Conservation (phyloP, 2,329 filamentous ascomycete genomes). For the Thelonectria blattea region DNA sequence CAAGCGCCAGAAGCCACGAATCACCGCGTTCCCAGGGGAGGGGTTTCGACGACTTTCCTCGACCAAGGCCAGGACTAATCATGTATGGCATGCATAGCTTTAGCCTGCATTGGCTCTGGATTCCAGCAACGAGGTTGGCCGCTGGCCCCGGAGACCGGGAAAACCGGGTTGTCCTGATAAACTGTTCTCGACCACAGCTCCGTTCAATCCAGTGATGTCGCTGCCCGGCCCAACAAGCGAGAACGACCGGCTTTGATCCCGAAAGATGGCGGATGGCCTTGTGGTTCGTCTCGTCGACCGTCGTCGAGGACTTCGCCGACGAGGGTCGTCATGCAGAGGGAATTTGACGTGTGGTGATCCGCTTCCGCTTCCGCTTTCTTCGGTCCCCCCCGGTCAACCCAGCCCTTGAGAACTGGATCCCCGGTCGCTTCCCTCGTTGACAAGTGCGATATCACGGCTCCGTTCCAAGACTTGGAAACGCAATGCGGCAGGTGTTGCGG, state of each 20-base stretch:
- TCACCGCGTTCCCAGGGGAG: conserved; percentile 11
- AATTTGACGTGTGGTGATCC: conserved; percentile 14
- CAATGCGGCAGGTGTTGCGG: conserved; percentile 8
- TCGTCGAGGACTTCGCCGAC: conserved; percentile 9
- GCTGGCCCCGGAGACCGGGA: conserved; percentile 7
- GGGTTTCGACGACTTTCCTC: conserved; percentile 15
- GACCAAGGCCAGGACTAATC: conserved; percentile 9
- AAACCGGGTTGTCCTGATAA: conserved; percentile 13
- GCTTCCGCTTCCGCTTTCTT: conserved; percentile 5
- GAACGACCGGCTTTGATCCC: conserved; percentile 2
- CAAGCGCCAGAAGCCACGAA: conserved; percentile 10
- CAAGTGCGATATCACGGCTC: conserved; percentile 1
- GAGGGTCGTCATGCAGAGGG: conserved; percentile 22
- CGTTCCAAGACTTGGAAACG: conserved; percentile 1
- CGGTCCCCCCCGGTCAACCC: background rate
- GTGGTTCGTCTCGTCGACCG: conserved; percentile 15
- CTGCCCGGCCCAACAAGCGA: conserved; percentile 8
- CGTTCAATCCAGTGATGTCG: background rate
- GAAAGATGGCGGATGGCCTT: conserved; percentile 3
- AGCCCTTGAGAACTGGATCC: background rate
- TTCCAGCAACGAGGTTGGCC: conserved; percentile 16
- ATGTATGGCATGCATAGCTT: conserved; percentile 24
- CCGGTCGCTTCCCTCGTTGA: background rate
- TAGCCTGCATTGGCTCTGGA: conserved; percentile 20
- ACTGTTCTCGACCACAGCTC: conserved; percentile 9